These are phyloP conservation scores for Cichorium intybus DNA, from an alignment of 140 eudicot species.

Conservation along the genomic window DNA sequence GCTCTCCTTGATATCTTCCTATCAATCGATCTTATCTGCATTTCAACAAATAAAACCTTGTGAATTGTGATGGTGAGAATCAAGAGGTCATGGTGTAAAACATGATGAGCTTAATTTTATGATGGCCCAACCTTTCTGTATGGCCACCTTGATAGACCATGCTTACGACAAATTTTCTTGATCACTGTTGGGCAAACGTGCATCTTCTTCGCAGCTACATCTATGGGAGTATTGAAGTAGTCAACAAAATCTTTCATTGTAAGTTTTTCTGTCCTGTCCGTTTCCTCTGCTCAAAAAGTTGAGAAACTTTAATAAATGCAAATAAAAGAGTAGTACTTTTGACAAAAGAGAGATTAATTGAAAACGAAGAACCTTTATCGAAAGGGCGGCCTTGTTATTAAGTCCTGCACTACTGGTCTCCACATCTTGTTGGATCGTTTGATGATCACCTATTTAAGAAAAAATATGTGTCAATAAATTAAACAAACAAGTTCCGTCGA, in stretches of 20 bases:
- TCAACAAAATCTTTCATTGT: slow-evolving; percentile 35
- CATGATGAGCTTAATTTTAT: no score
- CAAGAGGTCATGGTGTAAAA: background rate
- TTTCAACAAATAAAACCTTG: background rate
- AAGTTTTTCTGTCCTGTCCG: slow-evolving; percentile 41
- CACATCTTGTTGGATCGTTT: slow-evolving; percentile 19
- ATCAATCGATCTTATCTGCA: slow-evolving; percentile 49
- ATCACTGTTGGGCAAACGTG: slow-evolving; percentile 41
- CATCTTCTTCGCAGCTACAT: slow-evolving; percentile 37
- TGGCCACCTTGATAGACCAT: slow-evolving; percentile 53
- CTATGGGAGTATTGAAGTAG: slow-evolving; percentile 46
- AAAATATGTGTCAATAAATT: background rate
- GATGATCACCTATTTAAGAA: slow-evolving; percentile 23
- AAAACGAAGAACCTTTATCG: slow-evolving; percentile 43
- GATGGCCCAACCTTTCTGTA: slow-evolving; percentile 46
- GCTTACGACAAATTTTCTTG: slow-evolving; percentile 43
- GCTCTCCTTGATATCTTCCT: slow-evolving; percentile 26
- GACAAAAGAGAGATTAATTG: background rate
- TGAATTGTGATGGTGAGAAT: no score
- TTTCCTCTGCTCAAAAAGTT: slow-evolving; percentile 47
- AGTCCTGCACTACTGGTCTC: slow-evolving; percentile 11
- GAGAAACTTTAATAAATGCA: background rate
- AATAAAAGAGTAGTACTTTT: background rate
- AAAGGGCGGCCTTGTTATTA: slow-evolving; percentile 23
- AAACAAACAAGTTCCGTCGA: no score